Evolutionary conservation across 2,329 filamentous ascomycete species (phyloP), one percentile per base, ranked within the genome.

Genomic region (Apiospora marii): DNA sequence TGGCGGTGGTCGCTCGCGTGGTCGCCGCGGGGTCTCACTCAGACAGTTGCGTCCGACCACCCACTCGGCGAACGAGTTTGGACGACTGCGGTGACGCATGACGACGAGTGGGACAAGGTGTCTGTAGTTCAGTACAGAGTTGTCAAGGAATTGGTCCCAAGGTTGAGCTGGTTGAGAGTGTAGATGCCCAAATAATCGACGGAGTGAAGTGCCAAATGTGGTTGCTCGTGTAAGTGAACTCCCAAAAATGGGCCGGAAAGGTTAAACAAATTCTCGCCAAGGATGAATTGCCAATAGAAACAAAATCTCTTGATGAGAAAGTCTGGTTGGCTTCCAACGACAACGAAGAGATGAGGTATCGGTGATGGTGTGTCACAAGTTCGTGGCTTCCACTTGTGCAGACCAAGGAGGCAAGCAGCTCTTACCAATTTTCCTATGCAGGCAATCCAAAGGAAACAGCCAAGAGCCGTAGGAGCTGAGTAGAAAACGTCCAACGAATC

Each of bases 11-110:
- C 13, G 53, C 53, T 37, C 53, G 10, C 16, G 53, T 49, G 70
- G 72, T 44, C 67, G 46, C 12, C 51, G 75, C 3, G 68, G 70
- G 19, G 24, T 12, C 43, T 68, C 73, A 30, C 68, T 67, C 19
- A 44, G 70, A 2, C 82, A 67, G 67, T 85, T 85, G 69, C 80
- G 81, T 41, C 84, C 83, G 1, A 83, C 74, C 68, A 84, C 74
- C 84, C 84, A 85, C 75, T 85, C 83, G 14, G 73, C 72, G 27
- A 85, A 74, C 1, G 84, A 84, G 71, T 83, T 75, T 13, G 83
- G 83, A 51, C 83, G 81, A 83, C 83, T 84, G 19, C 58, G 34
- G 34, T 6, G 34, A 64, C 58, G 58, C 58, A 64, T 64, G 30
- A 22, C 22, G 58, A 64, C 34, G 41, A 41, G 34, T 34, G 34